Evolutionary conservation across 441 rosid species (phyloP).

Genomic region (Brassica balearica): DNA sequence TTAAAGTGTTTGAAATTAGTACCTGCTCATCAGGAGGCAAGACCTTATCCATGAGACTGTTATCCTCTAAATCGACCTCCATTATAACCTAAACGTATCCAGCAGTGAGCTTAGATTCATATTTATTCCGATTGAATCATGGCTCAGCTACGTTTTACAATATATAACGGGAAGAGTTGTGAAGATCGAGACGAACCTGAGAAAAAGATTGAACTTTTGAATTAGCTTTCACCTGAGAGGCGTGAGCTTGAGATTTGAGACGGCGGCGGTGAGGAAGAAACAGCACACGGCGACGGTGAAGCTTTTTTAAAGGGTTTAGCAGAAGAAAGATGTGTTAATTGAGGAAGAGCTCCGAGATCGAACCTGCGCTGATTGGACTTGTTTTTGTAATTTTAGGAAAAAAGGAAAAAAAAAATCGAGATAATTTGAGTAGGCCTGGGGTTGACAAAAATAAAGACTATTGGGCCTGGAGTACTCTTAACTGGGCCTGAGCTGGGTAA

Average conservation of each 20-base stretch:
- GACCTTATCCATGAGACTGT: conserved; percentile 31
- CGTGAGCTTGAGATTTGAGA: neutral
- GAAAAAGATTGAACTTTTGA: neutral
- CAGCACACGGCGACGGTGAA: neutral
- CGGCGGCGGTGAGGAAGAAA: neutral
- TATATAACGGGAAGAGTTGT: too few relatives aligned
- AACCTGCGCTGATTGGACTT: neutral
- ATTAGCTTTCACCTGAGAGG: neutral
- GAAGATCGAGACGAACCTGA: too few relatives aligned
- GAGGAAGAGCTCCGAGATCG: neutral
- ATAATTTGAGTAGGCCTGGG: conserved; percentile 23
- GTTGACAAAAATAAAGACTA: too few relatives aligned
- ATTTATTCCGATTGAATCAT: too few relatives aligned
- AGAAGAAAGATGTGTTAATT: too few relatives aligned
- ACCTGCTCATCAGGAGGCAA: conserved; percentile 56
- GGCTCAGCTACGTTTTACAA: too few relatives aligned
- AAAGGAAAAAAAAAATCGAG: neutral
- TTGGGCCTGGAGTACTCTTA: conserved; percentile 1
- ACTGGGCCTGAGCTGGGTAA: conserved; percentile 3
- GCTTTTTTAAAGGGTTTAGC: neutral
- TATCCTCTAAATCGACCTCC: conserved; percentile 48
- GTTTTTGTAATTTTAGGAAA: conserved; percentile 22
- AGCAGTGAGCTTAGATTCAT: too few relatives aligned
- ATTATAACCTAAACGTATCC: conserved; percentile 36
- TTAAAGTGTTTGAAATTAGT: neutral